These are phyloP conservation scores for Arachis monticola DNA, from an alignment of 331 rosid species.

Conservation along the genomic window DNA sequence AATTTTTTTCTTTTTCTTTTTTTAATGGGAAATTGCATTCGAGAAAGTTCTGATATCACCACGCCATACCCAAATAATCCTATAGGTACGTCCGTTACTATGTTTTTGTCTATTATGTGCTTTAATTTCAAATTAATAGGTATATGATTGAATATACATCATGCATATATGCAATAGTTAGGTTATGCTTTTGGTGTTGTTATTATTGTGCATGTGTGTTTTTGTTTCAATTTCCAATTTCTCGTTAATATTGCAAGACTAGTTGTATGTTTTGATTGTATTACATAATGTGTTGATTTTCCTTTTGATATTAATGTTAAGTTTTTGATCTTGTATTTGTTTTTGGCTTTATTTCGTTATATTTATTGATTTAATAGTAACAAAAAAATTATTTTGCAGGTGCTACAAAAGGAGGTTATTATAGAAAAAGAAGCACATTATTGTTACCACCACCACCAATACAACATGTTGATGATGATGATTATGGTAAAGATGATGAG, in stretches of 20 bases:
- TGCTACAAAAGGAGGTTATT: slow-evolving; percentile 30
- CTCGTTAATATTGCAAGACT: not conserved
- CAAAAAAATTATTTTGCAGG: slow-evolving; percentile 37
- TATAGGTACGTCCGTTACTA: slow-evolving; percentile 29
- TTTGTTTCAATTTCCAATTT: not conserved
- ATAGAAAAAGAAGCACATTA: slow-evolving; percentile 42
- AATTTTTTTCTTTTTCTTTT: too few relatives aligned
- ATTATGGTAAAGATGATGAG: slow-evolving; percentile 38
- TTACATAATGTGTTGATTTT: not conserved
- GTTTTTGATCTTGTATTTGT: too few relatives aligned
- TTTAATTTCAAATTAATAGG: not conserved
- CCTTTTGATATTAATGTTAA: too few relatives aligned
- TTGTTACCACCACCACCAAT: slow-evolving; percentile 35
- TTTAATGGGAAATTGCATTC: too few relatives aligned
- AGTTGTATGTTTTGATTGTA: not conserved
- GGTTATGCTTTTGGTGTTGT: not conserved
- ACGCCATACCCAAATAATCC: too few relatives aligned
- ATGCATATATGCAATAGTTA: not conserved
- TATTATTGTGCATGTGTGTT: not conserved
- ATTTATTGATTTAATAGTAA: too few relatives aligned
- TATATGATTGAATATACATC: not conserved
- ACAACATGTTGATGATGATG: slow-evolving; percentile 33
- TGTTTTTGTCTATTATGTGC: not conserved
- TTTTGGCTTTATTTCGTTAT: not conserved
- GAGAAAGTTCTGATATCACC: too few relatives aligned